phyloP scores from a whole-genome alignment of 2,329 filamentous ascomycete genomes.

The Paecilomyces niveus region DNA sequence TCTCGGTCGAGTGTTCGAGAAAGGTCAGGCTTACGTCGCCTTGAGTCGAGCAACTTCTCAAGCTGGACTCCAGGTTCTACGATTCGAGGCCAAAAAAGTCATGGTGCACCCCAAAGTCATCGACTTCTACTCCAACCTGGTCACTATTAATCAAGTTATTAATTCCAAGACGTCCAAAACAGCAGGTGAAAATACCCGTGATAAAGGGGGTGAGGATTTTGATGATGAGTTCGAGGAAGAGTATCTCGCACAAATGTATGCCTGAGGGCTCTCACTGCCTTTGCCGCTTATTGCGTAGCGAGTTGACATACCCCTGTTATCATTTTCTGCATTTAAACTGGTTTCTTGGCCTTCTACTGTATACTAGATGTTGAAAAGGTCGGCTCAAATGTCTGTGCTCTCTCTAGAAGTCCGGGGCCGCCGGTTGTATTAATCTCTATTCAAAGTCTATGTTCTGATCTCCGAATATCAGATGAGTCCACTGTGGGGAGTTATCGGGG shows the following conservation, averaged over 20 bases:
- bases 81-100: constrained; percentile 85
- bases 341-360: background rate
- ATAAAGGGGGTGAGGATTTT: constrained; percentile 17
- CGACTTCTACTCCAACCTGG: constrained; percentile 76
- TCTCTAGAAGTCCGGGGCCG: background rate
- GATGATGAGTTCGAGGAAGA: constrained; percentile 44
- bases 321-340: background rate
- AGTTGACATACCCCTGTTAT: background rate
- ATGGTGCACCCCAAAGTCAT: constrained; percentile 88
- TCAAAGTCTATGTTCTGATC: background rate
- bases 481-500: background rate
- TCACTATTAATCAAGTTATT: constrained; percentile 57
- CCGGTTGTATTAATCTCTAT: background rate
- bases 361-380: background rate
- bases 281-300: background rate
- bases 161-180: constrained; percentile 25
- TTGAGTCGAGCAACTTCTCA: constrained; percentile 87
- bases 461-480: background rate
- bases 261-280: background rate
- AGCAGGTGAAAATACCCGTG: constrained; percentile 8
- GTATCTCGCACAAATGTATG: constrained; percentile 12
- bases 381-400: background rate
- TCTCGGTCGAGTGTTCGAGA: constrained; percentile 86
- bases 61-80: constrained; percentile 75
- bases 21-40: constrained; percentile 95